Conservation (phyloP, 2,329 filamentous ascomycete species). For the Bipolaris sorokiniana region DNA sequence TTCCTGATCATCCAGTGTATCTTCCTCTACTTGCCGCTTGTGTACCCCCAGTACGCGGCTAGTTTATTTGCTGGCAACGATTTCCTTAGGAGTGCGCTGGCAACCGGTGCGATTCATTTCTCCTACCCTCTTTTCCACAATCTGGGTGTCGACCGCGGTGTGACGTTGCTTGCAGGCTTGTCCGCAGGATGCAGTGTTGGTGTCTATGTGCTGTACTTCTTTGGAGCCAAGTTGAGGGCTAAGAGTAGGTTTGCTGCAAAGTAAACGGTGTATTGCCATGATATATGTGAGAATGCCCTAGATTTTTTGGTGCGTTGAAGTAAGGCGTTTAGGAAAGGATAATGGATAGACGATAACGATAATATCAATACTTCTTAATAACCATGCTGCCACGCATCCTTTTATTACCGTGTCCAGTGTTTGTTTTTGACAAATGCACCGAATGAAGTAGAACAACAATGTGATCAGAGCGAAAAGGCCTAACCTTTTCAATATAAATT, state of each 20-base stretch:
- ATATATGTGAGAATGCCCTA: background rate
- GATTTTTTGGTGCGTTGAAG: background rate
- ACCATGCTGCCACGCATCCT: too few relatives aligned
- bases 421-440: background rate
- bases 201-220: conserved; percentile 65
- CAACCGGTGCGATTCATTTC: conserved; percentile 66
- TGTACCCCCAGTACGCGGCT: conserved; percentile 58
- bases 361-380: background rate
- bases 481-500: background rate
- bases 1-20: conserved; percentile 56
- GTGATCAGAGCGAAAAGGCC: background rate
- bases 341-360: background rate
- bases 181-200: conserved; percentile 55
- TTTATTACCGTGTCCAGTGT: background rate
- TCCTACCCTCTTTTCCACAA: conserved; percentile 65
- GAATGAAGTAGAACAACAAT: too few relatives aligned
- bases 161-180: conserved; percentile 55
- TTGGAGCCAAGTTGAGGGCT: conserved; percentile 38
- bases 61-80: conserved; percentile 68
- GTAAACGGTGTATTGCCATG: conserved; percentile 7
- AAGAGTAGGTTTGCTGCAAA: conserved; percentile 43
- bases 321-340: background rate
- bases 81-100: conserved; percentile 62
- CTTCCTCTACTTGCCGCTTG: conserved; percentile 69
- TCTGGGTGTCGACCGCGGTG: conserved; percentile 64